Evolutionary conservation across 805 yeast genomes (phyloP).

Genomic region (Myxozyma vanderwaltii): DNA sequence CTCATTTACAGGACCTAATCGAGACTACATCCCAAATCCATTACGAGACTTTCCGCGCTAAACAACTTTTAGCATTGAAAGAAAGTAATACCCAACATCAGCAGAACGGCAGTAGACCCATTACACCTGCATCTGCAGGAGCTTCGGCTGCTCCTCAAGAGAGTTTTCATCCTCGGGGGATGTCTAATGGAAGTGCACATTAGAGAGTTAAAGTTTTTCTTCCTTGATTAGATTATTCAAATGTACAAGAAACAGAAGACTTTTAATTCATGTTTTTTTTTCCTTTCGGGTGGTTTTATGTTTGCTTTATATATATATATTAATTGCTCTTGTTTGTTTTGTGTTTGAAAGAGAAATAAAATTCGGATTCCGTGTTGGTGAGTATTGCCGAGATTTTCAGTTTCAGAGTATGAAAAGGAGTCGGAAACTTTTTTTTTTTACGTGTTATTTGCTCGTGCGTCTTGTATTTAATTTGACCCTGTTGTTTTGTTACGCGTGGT

Average conservation of each 20-base stretch:
- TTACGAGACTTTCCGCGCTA: constrained; percentile 90
- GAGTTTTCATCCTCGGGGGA: constrained; percentile 1
- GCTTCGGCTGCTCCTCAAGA: not conserved
- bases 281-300: no score
- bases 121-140: constrained; percentile 20
- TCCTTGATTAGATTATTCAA: no score
- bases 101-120: constrained; percentile 18
- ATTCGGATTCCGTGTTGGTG: no score
- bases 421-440: constrained; percentile 1
- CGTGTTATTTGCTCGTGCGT: not conserved
- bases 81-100: constrained; percentile 50
- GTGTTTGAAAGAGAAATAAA: no score
- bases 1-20: constrained; percentile 93
- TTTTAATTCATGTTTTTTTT: no score
- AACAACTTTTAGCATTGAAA: constrained; percentile 89
- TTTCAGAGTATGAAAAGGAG: not conserved
- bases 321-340: no score
- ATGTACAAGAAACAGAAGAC: no score
- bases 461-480: not conserved
- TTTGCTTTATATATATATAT: no score
- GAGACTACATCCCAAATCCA: constrained; percentile 87
- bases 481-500: no score
- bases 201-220: not conserved
- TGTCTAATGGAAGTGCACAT: not conserved
- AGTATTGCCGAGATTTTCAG: not conserved